Percentiles rank a stretch among this genome's conserved stretches.
These are phyloP conservation scores for Blastocystis sp. DNA, from an alignment of 352 stramenopile genomes.

Conservation along the genomic window DNA sequence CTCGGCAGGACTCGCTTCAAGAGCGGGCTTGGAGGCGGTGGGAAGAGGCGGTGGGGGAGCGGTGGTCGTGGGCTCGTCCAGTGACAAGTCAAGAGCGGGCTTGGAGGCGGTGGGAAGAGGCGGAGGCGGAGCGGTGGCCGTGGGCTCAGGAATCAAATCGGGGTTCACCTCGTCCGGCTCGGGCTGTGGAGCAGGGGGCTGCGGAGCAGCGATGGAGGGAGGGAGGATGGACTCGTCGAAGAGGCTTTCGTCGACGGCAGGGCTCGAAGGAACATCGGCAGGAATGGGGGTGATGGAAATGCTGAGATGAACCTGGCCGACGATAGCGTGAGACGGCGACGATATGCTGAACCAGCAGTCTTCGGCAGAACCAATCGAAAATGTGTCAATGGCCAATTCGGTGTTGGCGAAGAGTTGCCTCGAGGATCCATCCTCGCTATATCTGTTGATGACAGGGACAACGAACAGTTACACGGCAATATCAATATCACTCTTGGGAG, in stretches of 20 bases:
- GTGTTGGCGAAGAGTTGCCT: constrained; percentile 8
- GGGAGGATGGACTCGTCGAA: background rate
- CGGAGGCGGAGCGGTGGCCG: background rate
- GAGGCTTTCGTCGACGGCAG: too few relatives aligned
- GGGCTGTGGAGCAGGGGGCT: constrained; percentile 9
- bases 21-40: constrained; percentile 18
- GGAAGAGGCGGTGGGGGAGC: constrained; percentile 7
- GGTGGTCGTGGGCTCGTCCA: background rate
- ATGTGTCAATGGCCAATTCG: background rate
- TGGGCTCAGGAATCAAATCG: background rate
- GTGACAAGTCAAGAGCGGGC: background rate
- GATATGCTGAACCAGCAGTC: constrained; percentile 38
- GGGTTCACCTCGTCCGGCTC: background rate
- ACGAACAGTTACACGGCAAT: constrained; percentile 52
- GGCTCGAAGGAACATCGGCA: too few relatives aligned
- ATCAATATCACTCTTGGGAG: background rate
- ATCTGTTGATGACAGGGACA: constrained; percentile 4
- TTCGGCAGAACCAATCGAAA: background rate
- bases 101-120: constrained; percentile 39
- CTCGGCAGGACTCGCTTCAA: background rate
- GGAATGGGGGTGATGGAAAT: too few relatives aligned
- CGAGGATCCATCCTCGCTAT: background rate
- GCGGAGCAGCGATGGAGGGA: background rate
- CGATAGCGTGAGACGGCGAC: background rate
- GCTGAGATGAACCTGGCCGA: too few relatives aligned